These are phyloP conservation scores for Phialemonium atrogriseum DNA, from an alignment of 2,329 filamentous ascomycete genomes.

Conservation along the genomic window DNA sequence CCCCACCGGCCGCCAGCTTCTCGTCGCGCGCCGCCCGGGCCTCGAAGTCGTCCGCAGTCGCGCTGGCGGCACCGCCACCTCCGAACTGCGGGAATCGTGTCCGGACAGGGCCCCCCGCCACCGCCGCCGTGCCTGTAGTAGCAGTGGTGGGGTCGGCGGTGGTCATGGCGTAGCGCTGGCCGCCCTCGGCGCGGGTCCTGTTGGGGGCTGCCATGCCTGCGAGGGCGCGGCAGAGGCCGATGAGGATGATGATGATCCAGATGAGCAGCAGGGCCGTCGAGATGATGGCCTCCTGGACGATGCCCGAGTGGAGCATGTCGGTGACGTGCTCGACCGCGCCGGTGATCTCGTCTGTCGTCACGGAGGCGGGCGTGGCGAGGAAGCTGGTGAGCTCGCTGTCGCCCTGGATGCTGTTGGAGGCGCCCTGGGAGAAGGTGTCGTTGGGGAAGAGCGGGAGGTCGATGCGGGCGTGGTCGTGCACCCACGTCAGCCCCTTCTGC, in stretches of 20 bases:
- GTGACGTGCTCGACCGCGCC: constrained; percentile 65
- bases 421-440: constrained; percentile 76
- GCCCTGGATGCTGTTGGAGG: constrained; percentile 49
- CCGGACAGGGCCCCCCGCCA: constrained; percentile 7
- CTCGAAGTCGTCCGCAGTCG: constrained; percentile 12
- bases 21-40: constrained; percentile 17
- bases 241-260: constrained; percentile 69
- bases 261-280: constrained; percentile 64
- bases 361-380: constrained; percentile 65
- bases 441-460: constrained; percentile 69
- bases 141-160: too few relatives aligned
- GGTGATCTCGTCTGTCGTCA: constrained; percentile 74
- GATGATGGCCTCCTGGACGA: constrained; percentile 74
- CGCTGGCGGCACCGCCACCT: constrained; percentile 5
- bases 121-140: not conserved
- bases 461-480: constrained; percentile 77
- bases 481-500: constrained; percentile 88
- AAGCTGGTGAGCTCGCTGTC: constrained; percentile 59
- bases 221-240: constrained; percentile 61
- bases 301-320: constrained; percentile 54
- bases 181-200: constrained; percentile 53
- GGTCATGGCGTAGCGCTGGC: constrained; percentile 24
- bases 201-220: constrained; percentile 52
- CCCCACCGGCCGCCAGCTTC: constrained; percentile 12
- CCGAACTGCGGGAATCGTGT: constrained; percentile 10